phyloP scores from a whole-genome alignment of 257 asterid species.

The Penstemon eatonii region DNA sequence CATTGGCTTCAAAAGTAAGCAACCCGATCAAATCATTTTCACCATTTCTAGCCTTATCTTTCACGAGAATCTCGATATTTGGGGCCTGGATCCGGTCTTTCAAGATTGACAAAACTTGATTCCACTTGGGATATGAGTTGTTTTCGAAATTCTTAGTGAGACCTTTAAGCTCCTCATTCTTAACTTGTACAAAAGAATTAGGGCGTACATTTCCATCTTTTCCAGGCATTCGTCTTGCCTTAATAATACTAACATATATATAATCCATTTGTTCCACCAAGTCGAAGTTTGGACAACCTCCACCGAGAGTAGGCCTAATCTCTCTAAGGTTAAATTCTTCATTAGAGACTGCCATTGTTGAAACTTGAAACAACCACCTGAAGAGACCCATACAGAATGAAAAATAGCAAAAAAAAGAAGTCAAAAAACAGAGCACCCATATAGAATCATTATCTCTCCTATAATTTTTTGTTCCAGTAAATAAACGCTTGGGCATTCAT shows the following conservation, averaged over 20 bases:
- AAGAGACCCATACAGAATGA: constrained; percentile 10
- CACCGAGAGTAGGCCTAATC: constrained; percentile 82
- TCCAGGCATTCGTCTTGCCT: constrained; percentile 58
- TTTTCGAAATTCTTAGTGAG: constrained; percentile 46
- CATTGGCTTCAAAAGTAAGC: constrained; percentile 54
- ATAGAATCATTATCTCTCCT: constrained; percentile 30
- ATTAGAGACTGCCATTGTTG: constrained; percentile 32
- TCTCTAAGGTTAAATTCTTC: constrained; percentile 72
- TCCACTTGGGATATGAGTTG: constrained; percentile 69
- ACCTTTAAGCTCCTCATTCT: constrained; percentile 59
- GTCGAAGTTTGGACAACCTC: constrained; percentile 75
- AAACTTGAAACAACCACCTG: background rate
- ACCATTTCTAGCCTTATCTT: constrained; percentile 53
- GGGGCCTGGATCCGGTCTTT: constrained; percentile 61
- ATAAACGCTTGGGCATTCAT: constrained; percentile 19
- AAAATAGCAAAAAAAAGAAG: background rate
- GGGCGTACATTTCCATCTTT: constrained; percentile 40
- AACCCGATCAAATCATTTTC: constrained; percentile 55
- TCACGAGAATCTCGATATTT: constrained; percentile 54
- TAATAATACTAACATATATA: constrained; percentile 62
- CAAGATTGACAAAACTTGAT: constrained; percentile 64
- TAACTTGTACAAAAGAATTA: constrained; percentile 66
- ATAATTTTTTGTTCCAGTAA: constrained; percentile 28
- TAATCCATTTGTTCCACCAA: constrained; percentile 92
- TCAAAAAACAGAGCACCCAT: constrained; percentile 38